A percentile compares a stretch with the other conserved stretches of the same genome.
Conservation (phyloP, 352 stramenopile genomes). For the Plasmopara halstedii region DNA sequence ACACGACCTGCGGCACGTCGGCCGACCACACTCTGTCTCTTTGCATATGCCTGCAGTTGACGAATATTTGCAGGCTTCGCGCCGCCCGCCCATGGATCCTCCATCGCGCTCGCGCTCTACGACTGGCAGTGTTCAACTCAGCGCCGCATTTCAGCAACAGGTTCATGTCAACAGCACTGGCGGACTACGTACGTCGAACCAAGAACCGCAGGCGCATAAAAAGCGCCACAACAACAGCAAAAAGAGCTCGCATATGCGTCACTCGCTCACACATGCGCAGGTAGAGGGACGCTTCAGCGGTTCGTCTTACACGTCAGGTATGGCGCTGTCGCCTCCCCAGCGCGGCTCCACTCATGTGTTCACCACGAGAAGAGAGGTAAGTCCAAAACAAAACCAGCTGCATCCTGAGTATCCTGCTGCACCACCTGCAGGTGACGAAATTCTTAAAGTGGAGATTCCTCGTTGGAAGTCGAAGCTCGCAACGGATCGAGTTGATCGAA, state of each 20-base stretch:
- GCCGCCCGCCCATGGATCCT: conserved; percentile 6
- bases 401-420: conserved; percentile 27
- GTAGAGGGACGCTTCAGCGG: conserved; percentile 16
- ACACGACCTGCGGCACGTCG: conserved; percentile 6
- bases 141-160: conserved; percentile 27
- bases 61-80: conserved; percentile 22
- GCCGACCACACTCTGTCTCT: conserved; percentile 2
- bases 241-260: conserved; percentile 28
- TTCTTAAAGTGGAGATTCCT: conserved; percentile 68
- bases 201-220: conserved; percentile 22
- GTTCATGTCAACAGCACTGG: conserved; percentile 11
- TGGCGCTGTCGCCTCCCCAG: conserved; percentile 16
- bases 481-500: conserved; percentile 36
- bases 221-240: conserved; percentile 23
- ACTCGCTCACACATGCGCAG: conserved; percentile 47
- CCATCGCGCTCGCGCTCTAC: conserved; percentile 10
- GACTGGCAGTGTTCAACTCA: conserved; percentile 9
- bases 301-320: conserved; percentile 22
- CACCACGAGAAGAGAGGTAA: conserved; percentile 20
- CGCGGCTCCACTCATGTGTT: conserved; percentile 19
- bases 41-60: conserved; percentile 30
- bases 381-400: conserved; percentile 22
- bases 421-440: conserved; percentile 38
- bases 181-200: conserved; percentile 26
- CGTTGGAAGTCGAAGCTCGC: conserved; percentile 50